Evolutionary conservation across 1,139 yeast genomes (phyloP).

Genomic region (Saccharomycopsis phalli): DNA sequence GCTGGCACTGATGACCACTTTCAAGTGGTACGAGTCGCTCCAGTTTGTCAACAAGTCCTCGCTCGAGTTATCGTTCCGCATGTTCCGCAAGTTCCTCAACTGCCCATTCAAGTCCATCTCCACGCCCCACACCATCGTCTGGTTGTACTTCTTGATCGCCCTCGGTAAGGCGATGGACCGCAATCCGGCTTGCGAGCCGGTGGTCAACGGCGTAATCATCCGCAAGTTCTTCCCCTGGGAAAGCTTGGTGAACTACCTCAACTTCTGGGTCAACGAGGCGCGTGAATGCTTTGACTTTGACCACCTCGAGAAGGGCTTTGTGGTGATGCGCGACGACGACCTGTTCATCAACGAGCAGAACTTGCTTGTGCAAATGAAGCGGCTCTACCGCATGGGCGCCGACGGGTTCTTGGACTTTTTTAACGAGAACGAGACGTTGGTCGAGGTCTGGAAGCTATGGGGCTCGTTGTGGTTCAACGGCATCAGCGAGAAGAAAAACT

Average conservation of each 20-base stretch:
- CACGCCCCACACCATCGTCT: conserved; percentile 59
- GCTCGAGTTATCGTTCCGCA: conserved; percentile 55
- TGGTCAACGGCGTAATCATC: conserved; percentile 45
- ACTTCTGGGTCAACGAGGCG: conserved; percentile 27
- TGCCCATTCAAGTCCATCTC: conserved; percentile 62
- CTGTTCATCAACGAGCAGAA: conserved; percentile 20
- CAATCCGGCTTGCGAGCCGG: conserved; percentile 38
- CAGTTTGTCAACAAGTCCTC: conserved; percentile 55
- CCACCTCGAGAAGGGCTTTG: conserved; percentile 17
- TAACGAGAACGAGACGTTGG: conserved; percentile 49
- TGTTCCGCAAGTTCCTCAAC: conserved; percentile 51
- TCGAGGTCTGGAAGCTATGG: conserved; percentile 82
- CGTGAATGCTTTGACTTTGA: conserved; percentile 32
- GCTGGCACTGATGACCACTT: conserved; percentile 36
- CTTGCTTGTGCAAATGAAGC: conserved; percentile 17
- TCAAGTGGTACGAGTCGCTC: conserved; percentile 51
- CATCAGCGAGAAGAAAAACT: conserved; percentile 42
- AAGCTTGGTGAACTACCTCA: conserved; percentile 50
- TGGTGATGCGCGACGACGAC: conserved; percentile 27
- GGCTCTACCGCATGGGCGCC: conserved; percentile 15
- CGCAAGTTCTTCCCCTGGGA: conserved; percentile 60
- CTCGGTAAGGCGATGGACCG: conserved; percentile 48
- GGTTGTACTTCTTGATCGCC: conserved; percentile 60
- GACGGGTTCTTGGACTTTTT: conserved; percentile 35
- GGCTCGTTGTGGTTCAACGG: conserved; percentile 75